Evolutionary conservation across 768 basidiomycete genomes (phyloP).

Genomic region (Russula abietina): DNA sequence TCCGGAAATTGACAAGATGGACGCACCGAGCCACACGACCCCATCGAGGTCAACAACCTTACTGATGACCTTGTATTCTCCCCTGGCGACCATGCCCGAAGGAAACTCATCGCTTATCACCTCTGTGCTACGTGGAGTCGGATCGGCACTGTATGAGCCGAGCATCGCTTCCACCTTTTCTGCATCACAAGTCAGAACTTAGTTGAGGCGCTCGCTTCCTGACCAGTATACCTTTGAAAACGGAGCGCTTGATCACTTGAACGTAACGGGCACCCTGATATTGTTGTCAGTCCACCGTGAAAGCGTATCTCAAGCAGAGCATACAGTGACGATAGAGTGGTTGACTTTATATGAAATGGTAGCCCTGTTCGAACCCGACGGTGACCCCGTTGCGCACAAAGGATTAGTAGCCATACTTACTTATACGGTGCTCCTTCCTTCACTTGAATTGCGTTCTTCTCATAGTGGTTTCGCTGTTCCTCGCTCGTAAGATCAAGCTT

Average conservation of each 20-base stretch:
- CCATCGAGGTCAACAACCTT: conserved; percentile 87
- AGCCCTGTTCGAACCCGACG: conserved; percentile 44
- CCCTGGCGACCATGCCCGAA: conserved; percentile 79
- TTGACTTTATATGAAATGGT: conserved; percentile 82
- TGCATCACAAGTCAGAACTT: conserved; percentile 13
- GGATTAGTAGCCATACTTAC: conserved; percentile 38
- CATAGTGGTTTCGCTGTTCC: conserved; percentile 45
- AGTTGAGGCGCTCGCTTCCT: conserved; percentile 5
- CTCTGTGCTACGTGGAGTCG: conserved; percentile 63
- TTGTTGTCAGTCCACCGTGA: conserved; percentile 16
- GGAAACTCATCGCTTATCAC: conserved; percentile 64
- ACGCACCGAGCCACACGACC: conserved; percentile 68
- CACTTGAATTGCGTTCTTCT: conserved; percentile 73
- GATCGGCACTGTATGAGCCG: conserved; percentile 83
- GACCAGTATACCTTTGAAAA: conserved; percentile 53
- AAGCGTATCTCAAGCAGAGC: conserved; percentile 22
- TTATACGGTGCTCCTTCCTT: conserved; percentile 89
- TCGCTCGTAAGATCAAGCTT: conserved; percentile 57
- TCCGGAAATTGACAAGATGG: background rate
- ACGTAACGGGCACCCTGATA: conserved; percentile 74
- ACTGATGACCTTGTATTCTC: conserved; percentile 70
- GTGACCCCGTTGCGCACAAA: background rate
- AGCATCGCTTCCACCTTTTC: conserved; percentile 94
- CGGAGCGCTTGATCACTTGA: conserved; percentile 79
- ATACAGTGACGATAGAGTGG: conserved; percentile 79